phyloP scores from a whole-genome alignment of 2,329 filamentous ascomycete genomes.

The Fusarium metavorans region DNA sequence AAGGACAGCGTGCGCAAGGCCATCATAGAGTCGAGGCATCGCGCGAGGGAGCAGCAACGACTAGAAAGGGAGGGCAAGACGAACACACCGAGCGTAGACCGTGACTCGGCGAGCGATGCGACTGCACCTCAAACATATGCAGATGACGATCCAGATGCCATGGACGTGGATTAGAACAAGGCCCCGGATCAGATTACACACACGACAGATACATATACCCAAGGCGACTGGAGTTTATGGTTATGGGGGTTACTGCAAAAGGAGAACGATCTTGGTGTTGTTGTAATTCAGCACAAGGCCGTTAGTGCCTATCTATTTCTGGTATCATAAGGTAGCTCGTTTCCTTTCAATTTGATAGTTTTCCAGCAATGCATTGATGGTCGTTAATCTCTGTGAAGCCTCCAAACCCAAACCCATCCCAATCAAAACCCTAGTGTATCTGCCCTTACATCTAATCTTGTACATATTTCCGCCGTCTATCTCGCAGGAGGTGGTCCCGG shows the following conservation, averaged over 20 bases:
- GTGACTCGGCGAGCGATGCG: conserved; percentile 21
- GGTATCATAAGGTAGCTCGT: conserved; percentile 31
- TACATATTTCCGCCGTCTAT: conserved; percentile 11
- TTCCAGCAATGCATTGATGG: conserved; percentile 7
- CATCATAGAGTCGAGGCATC: conserved; percentile 81
- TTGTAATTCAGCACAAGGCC: conserved; percentile 1
- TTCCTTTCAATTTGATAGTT: conserved; percentile 29
- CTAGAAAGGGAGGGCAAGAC: conserved; percentile 50
- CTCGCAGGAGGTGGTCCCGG: conserved; percentile 58
- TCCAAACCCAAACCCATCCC: not conserved
- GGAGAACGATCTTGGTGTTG: not conserved
- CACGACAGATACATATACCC: conserved; percentile 34
- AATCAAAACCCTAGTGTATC: not conserved
- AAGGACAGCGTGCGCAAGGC: conserved; percentile 84
- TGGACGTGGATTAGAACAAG: conserved; percentile 70
- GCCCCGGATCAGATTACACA: conserved; percentile 4
- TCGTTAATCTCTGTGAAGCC: conserved; percentile 3
- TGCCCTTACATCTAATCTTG: not conserved
- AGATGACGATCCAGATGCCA: conserved; percentile 68
- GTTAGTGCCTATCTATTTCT: conserved; percentile 10
- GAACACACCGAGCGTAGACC: conserved; percentile 1
- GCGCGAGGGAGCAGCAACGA: conserved; percentile 71
- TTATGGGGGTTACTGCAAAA: conserved; percentile 5
- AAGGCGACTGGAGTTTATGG: conserved; percentile 42
- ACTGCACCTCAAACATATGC: conserved; percentile 32